phyloP scores from a whole-genome alignment of 2,329 filamentous ascomycete species.

The Rugonectria rugulosa region DNA sequence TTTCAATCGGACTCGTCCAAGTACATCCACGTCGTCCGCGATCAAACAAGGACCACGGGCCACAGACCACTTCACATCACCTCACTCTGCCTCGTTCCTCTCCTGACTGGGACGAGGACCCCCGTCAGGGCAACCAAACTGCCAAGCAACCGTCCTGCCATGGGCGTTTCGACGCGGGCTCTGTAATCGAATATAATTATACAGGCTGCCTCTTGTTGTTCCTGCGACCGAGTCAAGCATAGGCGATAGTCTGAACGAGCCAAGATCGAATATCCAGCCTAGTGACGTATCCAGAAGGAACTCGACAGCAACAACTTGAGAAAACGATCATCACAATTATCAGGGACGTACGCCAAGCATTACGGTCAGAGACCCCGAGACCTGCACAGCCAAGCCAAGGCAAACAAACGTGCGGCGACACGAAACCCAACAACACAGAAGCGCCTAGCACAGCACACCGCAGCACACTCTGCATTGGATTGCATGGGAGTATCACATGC shows the following conservation, averaged over 20 bases:
- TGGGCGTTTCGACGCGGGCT: conserved; percentile 23
- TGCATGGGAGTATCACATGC: background rate
- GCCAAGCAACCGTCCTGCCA: conserved; percentile 30
- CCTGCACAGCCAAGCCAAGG: conserved; percentile 13
- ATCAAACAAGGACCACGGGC: conserved; percentile 34
- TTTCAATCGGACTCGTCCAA: conserved; percentile 1
- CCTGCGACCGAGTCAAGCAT: conserved; percentile 29
- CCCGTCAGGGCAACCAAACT: conserved; percentile 35
- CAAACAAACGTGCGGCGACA: conserved; percentile 7
- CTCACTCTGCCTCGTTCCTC: conserved; percentile 38
- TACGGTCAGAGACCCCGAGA: background rate
- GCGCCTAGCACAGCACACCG: background rate
- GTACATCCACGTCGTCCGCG: conserved; percentile 22
- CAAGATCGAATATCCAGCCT: background rate
- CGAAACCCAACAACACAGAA: conserved; percentile 8
- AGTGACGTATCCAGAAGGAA: conserved; percentile 36
- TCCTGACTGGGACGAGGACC: conserved; percentile 37
- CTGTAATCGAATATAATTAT: conserved; percentile 27
- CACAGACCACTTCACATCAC: conserved; percentile 39
- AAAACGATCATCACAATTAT: conserved; percentile 15
- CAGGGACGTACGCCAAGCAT: conserved; percentile 29
- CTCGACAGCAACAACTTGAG: conserved; percentile 25
- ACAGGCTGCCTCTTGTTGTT: conserved; percentile 29
- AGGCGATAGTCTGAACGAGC: conserved; percentile 22
- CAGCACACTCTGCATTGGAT: background rate